These are phyloP conservation scores for Obelidium mucronatum DNA, from an alignment of 192 early-diverging fungal genomes.

Conservation along the genomic window DNA sequence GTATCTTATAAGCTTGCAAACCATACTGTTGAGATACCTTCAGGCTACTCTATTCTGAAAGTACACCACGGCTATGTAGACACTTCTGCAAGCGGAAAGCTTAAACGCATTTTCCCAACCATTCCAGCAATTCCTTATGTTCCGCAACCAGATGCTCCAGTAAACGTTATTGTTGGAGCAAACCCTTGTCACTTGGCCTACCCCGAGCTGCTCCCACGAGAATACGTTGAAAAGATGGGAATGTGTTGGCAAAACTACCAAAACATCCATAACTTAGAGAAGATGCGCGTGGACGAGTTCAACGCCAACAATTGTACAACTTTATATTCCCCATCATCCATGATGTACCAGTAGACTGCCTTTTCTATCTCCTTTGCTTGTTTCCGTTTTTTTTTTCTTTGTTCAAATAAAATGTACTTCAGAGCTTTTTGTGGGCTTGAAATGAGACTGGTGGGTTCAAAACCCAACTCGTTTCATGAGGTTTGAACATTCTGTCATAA, in stretches of 20 bases:
- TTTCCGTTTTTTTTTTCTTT: not conserved
- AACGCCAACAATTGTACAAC: not conserved
- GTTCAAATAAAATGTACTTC: not conserved
- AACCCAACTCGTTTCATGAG: too few relatives aligned
- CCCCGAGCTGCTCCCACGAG: not conserved
- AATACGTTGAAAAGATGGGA: conserved; percentile 16
- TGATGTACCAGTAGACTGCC: not conserved
- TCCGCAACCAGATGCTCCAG: not conserved
- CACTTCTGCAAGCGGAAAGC: not conserved
- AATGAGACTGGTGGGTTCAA: too few relatives aligned
- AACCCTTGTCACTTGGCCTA: not conserved
- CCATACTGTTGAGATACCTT: conserved; percentile 6
- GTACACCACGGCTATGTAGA: not conserved
- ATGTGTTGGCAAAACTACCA: conserved; percentile 3
- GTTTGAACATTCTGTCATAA: too few relatives aligned
- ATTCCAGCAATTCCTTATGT: not conserved
- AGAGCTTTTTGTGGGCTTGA: not conserved
- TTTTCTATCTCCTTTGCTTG: not conserved
- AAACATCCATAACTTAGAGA: not conserved
- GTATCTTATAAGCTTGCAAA: conserved; percentile 4
- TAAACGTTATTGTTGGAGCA: not conserved
- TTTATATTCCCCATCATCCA: not conserved
- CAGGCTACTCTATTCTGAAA: not conserved
- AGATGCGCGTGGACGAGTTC: conserved; percentile 24
- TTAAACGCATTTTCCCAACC: conserved; percentile 12